Base-by-base conservation (phyloP, 1,284 basidiomycete species). In the Albatrellus sp. region DNA sequence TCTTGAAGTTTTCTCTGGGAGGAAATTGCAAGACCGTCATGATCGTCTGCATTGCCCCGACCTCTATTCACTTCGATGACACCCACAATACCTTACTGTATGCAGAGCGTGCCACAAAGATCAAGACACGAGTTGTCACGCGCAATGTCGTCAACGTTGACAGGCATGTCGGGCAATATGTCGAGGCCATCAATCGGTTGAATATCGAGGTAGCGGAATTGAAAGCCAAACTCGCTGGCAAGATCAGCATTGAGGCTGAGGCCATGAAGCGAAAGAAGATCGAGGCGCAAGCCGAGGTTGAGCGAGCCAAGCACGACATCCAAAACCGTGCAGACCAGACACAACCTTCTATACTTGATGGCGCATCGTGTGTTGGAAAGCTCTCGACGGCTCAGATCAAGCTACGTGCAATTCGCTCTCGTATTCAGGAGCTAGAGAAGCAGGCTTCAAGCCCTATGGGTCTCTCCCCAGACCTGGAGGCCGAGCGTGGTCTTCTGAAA, bases 21-120 rank as follows among this genome's bases (percentile, higher is more conserved):
- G 93, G 93, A 12, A 97, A 97, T 62, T 98, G 93, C 72, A 90
- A 93, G 64, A 98, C 93, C 0, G 90, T 94, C 58, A 93, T 94
- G 90, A 90, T 97, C 50, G 93, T 97, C 46, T 97, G 93, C 61
- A 73, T 98, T 44, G 91, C 91, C 1, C 93, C 93, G 1, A 90
- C 90, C 13, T 93, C 90, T 34, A 76, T 77, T 29, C 91, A 98
- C 63, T 94, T 96, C 58, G 93, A 97, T 58, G 93, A 98, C 60
- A 97, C 93, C 24, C 90, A 94, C 60, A 98, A 98, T 60, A 96
- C 93, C 0, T 80, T 98, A 38, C 70, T 93, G 46, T 98, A 96
- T 61, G 93, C 93, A 12, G 91, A 98, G 57, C 82, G 90, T 40
- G 92, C 93, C 16, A 94, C 94, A 49, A 90, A 92, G 66, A 96